Conservation (phyloP, 2,329 filamentous ascomycete species). For the Microdochium trichocladiopsis region DNA sequence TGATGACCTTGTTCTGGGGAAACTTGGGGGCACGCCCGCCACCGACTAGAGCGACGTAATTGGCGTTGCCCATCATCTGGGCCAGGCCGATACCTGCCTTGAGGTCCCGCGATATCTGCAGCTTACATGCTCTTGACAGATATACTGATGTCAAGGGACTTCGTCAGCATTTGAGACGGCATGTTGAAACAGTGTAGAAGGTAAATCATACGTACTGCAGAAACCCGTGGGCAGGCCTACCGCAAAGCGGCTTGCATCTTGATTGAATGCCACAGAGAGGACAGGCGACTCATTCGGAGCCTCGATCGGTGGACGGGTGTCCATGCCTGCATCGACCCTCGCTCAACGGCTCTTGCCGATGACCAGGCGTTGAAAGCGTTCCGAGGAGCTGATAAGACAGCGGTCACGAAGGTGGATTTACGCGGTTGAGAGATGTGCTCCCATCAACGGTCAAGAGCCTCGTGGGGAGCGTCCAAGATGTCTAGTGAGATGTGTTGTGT, state of each 20-base stretch:
- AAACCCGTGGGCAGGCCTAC: conserved; percentile 83
- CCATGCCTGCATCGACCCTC: conserved; percentile 51
- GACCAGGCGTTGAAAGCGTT: not conserved
- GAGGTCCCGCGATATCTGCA: conserved; percentile 43
- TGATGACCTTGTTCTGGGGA: conserved; percentile 81
- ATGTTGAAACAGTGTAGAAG: not conserved
- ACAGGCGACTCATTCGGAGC: conserved; percentile 66
- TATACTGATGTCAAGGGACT: conserved; percentile 7
- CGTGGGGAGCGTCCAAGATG: too few species aligned
- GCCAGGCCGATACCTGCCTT: conserved; percentile 76
- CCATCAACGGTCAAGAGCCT: too few species aligned
- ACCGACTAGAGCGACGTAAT: conserved; percentile 84
- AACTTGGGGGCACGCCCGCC: conserved; percentile 82
- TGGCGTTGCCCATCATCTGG: conserved; percentile 80
- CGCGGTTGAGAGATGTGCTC: too few species aligned
- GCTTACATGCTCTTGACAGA: not conserved
- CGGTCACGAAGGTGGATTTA: too few species aligned
- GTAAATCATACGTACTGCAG: conserved; percentile 53
- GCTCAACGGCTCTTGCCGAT: not conserved
- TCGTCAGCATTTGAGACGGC: not conserved
- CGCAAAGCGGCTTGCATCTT: conserved; percentile 76
- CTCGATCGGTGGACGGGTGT: conserved; percentile 82
- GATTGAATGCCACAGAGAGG: conserved; percentile 80
- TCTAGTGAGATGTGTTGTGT: too few species aligned
- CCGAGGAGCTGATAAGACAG: not conserved